Conservation (phyloP, 257 asterid genomes). For the Ocimum tenuiflorum region DNA sequence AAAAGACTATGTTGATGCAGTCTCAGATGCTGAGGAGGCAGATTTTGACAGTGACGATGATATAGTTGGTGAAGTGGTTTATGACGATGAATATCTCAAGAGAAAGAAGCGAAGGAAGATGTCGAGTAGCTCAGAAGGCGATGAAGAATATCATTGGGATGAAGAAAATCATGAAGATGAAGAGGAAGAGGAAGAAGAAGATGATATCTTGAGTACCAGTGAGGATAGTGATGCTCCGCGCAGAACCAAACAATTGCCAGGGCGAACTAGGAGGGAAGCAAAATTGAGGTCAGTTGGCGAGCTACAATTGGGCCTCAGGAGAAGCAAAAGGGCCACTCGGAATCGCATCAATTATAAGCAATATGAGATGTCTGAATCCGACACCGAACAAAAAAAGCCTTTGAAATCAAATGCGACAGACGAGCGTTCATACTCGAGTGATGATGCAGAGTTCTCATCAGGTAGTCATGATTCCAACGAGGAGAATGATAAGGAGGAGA, state of each 20-base stretch:
- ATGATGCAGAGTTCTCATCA: constrained; percentile 41
- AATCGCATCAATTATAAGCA: constrained; percentile 65
- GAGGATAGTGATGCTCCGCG: constrained; percentile 62
- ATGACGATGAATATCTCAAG: constrained; percentile 80
- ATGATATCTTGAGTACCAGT: constrained; percentile 51
- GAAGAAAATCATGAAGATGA: constrained; percentile 81
- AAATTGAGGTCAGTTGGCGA: constrained; percentile 65
- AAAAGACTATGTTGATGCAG: constrained; percentile 62
- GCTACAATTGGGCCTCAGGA: constrained; percentile 72
- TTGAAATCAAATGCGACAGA: constrained; percentile 41
- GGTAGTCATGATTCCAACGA: constrained; percentile 48
- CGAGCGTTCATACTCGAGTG: constrained; percentile 44
- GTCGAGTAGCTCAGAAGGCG: constrained; percentile 92
- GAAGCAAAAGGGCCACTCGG: constrained; percentile 83
- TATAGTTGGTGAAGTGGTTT: constrained; percentile 91
- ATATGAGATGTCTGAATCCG: constrained; percentile 81
- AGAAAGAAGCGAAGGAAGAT: constrained; percentile 51
- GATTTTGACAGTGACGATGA: constrained; percentile 92
- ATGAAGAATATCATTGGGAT: constrained; percentile 76
- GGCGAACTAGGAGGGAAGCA: constrained; percentile 72
- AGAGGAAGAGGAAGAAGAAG: constrained; percentile 79
- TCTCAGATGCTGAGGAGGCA: constrained; percentile 72
- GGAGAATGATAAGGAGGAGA: constrained; percentile 29
- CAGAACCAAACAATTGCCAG: constrained; percentile 36
- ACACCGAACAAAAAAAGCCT: constrained; percentile 48